Evolutionary conservation across 1,284 basidiomycete genomes (phyloP).

Genomic region (Stygiomarasmius scandens): DNA sequence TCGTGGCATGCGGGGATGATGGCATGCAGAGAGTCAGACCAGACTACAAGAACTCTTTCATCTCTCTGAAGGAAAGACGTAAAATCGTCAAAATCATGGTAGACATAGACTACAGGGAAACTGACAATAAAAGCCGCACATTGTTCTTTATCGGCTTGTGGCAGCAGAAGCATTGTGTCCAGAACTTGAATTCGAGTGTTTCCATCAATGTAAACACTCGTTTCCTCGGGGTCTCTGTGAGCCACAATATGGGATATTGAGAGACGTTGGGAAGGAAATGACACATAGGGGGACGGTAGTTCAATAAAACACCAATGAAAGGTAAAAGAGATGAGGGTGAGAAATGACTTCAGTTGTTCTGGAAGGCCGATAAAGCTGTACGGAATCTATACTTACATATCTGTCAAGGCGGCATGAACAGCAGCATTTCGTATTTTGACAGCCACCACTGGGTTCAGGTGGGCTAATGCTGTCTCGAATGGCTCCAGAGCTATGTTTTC

Average conservation of each 20-base stretch:
- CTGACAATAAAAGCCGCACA: constrained; percentile 80
- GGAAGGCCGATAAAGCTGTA: neutral
- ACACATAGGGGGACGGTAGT: no score
- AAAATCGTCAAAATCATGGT: neutral
- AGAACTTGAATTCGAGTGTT: constrained; percentile 76
- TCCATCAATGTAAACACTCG: constrained; percentile 66
- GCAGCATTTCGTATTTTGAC: constrained; percentile 82
- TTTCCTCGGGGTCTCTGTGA: constrained; percentile 46
- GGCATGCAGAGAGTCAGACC: constrained; percentile 75
- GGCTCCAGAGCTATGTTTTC: constrained; percentile 68
- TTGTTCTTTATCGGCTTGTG: constrained; percentile 79
- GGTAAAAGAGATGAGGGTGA: neutral
- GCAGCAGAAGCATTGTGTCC: constrained; percentile 73
- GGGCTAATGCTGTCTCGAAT: constrained; percentile 71
- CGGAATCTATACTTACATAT: constrained; percentile 36
- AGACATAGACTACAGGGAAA: constrained; percentile 10
- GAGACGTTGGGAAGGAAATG: neutral
- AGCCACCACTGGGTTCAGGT: constrained; percentile 79
- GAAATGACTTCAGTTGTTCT: neutral
- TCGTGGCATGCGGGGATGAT: constrained; percentile 73
- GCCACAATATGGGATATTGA: no score
- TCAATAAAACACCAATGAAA: neutral
- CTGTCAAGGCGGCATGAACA: constrained; percentile 77
- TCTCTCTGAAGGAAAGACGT: constrained; percentile 57
- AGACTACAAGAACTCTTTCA: constrained; percentile 79